Evolutionary conservation across 306 rosid species (phyloP).

Genomic region (Senna tora): DNA sequence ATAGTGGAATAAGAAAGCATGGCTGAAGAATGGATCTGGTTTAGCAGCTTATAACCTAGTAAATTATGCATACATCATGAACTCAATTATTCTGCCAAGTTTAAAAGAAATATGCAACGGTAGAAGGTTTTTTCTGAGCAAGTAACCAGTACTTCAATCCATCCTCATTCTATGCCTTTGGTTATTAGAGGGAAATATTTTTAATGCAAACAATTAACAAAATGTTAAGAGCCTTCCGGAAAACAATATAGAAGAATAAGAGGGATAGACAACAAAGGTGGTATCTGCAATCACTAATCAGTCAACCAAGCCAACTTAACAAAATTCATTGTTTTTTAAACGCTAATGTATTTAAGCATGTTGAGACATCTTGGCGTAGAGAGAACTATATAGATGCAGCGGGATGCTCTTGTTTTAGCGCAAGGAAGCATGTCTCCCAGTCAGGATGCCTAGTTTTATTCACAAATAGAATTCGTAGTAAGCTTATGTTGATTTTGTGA

Average conservation of each 20-base stretch:
- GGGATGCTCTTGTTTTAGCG: neutral
- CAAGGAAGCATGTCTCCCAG: neutral
- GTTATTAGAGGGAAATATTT: slow-evolving; percentile 7
- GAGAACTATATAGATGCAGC: neutral
- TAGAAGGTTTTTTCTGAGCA: neutral
- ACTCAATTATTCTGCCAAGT: too few relatives aligned
- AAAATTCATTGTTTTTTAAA: slow-evolving; percentile 1
- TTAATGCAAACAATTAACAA: slow-evolving; percentile 23
- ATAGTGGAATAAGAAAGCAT: neutral
- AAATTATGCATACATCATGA: neutral
- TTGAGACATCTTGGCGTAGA: neutral
- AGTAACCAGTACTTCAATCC: neutral
- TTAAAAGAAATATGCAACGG: neutral
- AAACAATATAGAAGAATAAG: neutral
- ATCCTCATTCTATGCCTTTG: slow-evolving; percentile 1
- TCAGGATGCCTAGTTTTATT: neutral
- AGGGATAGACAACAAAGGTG: neutral
- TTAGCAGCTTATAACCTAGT: neutral
- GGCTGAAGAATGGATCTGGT: neutral
- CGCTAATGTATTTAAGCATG: slow-evolving; percentile 1
- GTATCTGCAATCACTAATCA: neutral
- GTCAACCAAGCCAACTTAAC: neutral
- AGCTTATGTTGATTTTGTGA: neutral
- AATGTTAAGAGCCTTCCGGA: neutral
- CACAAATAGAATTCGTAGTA: neutral